Evolutionary conservation across 2,329 filamentous ascomycete species (phyloP), one percentile per base, ranked within the genome.

Genomic region (Ascochyta fabae): DNA sequence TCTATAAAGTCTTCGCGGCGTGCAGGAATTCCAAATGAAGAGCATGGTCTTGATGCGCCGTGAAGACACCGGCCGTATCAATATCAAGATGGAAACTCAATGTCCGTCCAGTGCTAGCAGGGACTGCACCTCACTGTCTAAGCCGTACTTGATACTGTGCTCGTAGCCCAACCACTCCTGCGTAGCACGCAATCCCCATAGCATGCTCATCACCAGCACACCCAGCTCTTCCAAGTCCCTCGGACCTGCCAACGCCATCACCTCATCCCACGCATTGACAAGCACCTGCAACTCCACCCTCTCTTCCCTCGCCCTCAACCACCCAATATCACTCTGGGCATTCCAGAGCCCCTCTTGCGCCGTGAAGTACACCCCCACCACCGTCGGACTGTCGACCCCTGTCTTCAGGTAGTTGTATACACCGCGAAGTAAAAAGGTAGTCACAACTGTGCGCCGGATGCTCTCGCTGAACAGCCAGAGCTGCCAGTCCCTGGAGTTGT

Each of bases 381-480:
- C 52, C 1, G 53, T 39, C 6, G 16, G 35, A 3, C 16, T 56
- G 26, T 60, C 53, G 27, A 40, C 47, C 4, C 56, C 58, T 3
- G 49, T 40, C 33, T 58, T 60, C 15, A 65, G 27, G 9, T 72
- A 63, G 3, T 65, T 67, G 54, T 73, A 75, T 3, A 66, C 65
- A 4, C 68, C 72, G 23, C 63, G 59, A 4, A 75, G 38, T 43
- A 75, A 58, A 29, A 69, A 66, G 2, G 65, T 56, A 5, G 69
- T 64, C 6, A 74, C 66, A 6, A 73, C 71, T 0, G 69, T 74
- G 7, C 70, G 68, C 1, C 71, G 66, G 13, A 69, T 66, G 39
- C 67, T 71, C 53, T 74, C 72, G 0, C 60, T 66, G 3, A 71
- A 51, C 3, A 75, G 44, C 70, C 72, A 29, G 74, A 12, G 61